Evolutionary conservation across 768 basidiomycete genomes (phyloP).

Genomic region (Clitopilus passeckerianus): DNA sequence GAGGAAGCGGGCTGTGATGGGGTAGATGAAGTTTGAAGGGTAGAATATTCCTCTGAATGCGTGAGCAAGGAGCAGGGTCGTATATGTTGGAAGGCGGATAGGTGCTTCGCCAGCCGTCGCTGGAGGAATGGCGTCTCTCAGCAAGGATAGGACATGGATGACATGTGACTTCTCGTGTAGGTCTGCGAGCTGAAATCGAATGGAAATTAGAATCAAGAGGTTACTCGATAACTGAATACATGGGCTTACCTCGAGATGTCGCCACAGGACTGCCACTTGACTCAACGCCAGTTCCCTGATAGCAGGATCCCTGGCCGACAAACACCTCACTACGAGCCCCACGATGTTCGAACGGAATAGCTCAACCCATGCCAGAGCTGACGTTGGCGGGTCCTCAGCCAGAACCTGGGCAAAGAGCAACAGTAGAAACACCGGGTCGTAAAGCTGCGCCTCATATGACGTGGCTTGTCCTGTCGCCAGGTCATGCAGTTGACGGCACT

Average conservation of each 20-base stretch:
- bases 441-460: constrained; percentile 39
- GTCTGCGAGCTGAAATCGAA: constrained; percentile 39
- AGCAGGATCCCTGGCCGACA: constrained; percentile 61
- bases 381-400: constrained; percentile 49
- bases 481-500: constrained; percentile 49
- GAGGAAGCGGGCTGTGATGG: constrained; percentile 80
- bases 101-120: constrained; percentile 30
- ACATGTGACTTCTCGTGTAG: constrained; percentile 80
- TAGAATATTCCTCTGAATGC: constrained; percentile 79
- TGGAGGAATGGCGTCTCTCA: constrained; percentile 53
- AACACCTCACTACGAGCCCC: constrained; percentile 62
- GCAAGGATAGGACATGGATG: constrained; percentile 58
- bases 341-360: constrained; percentile 78
- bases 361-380: constrained; percentile 78
- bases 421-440: constrained; percentile 79
- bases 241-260: constrained; percentile 54
- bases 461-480: constrained; percentile 18
- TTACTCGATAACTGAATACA: constrained; percentile 2
- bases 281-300: constrained; percentile 58
- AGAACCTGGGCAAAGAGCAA: constrained; percentile 64
- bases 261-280: constrained; percentile 59
- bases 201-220: not conserved
- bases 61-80: constrained; percentile 79
- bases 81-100: constrained; percentile 67
- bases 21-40: constrained; percentile 86